Evolutionary conservation across 2,329 filamentous ascomycete species (phyloP), one percentile per base, ranked within the genome.

Genomic region (Ampelomyces quisqualis): DNA sequence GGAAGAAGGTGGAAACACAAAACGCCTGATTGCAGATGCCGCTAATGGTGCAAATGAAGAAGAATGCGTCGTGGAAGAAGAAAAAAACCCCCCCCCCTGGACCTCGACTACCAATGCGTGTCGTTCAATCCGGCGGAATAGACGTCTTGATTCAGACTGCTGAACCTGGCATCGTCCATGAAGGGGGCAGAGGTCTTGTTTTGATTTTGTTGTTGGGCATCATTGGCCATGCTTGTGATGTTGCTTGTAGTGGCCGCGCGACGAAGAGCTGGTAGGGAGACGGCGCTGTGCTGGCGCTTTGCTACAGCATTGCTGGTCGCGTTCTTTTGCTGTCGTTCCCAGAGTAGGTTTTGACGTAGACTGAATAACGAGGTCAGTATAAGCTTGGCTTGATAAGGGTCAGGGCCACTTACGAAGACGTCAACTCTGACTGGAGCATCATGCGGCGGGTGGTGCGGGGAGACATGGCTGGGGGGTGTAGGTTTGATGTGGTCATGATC

Each of bases 311-410:
- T 90, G 58, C 85, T 88, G 6, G 89, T 91, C 22, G 87, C 86
- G 44, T 88, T 89, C 78, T 93, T 95, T 64, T 97, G 91, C 63
- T 95, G 89, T 37, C 93, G 85, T 68, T 98, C 93, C 87, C 89
- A 95, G 11, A 97, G 79, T 11, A 98, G 82, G 58, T 96, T 88
- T 56, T 90, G 87, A 15, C 93, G 83, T 3, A 98, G 82, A 15
- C 89, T 95, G 66, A n/a, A n/a, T n/a, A n/a, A n/a, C n/a, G n/a
- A n/a, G n/a, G n/a, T n/a, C n/a, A n/a, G n/a, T n/a, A n/a, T n/a
- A n/a, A n/a, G n/a, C n/a, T n/a, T n/a, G n/a, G n/a, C n/a, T n/a
- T n/a, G n/a, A n/a, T n/a, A n/a, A n/a, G n/a, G n/a, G n/a, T n/a
- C n/a, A n/a, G n/a, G n/a, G n/a, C n/a, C n/a, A n/a, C n/a, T n/a